Percentiles rank a stretch among this genome's conserved stretches.
These are phyloP conservation scores for Saxophila tyrrhenica DNA, from an alignment of 495 filamentous ascomycete genomes.

Conservation along the genomic window DNA sequence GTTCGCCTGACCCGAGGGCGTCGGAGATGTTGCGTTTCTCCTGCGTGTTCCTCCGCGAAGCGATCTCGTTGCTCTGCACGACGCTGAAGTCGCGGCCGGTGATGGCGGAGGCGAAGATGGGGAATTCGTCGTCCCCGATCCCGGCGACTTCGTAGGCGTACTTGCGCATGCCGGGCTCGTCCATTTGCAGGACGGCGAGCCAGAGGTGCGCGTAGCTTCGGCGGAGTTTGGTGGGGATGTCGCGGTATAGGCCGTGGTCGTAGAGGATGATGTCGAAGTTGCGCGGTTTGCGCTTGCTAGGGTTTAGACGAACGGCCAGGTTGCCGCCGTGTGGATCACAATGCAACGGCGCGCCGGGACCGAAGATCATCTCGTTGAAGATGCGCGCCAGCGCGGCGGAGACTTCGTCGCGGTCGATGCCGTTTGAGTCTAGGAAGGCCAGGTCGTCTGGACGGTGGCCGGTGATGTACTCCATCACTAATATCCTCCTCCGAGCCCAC, in stretches of 20 bases:
- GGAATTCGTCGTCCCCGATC: conserved; percentile 84
- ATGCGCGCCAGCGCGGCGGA: conserved; percentile 82
- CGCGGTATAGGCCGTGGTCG: conserved; percentile 93
- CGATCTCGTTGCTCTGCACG: conserved; percentile 48
- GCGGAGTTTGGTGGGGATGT: conserved; percentile 67
- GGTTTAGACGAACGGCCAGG: conserved; percentile 76
- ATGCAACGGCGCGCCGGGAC: conserved; percentile 76
- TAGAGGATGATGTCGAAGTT: conserved; percentile 99
- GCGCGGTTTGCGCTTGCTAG: conserved; percentile 39
- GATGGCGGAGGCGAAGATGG: conserved; percentile 90
- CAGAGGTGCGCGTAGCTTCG: conserved; percentile 93
- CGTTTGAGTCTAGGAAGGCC: conserved; percentile 67
- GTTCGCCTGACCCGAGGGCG: conserved; percentile 75
- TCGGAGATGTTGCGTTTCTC: conserved; percentile 75
- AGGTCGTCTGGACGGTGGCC: conserved; percentile 86
- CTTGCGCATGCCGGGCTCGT: conserved; percentile 71
- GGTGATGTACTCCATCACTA: conserved; percentile 91
- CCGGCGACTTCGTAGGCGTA: conserved; percentile 84
- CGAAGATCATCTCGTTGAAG: conserved; percentile 99
- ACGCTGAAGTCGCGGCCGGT: conserved; percentile 84
- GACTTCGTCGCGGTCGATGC: conserved; percentile 91
- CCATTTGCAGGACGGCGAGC: conserved; percentile 85
- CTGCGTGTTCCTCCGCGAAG: conserved; percentile 47
- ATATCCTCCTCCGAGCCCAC: conserved; percentile 78
- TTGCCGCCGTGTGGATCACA: conserved; percentile 98